Percentiles rank a stretch among this genome's conserved stretches.
These are phyloP conservation scores for Lasiodiplodia sp. DNA, from an alignment of 2,329 filamentous ascomycete genomes.

Conservation along the genomic window DNA sequence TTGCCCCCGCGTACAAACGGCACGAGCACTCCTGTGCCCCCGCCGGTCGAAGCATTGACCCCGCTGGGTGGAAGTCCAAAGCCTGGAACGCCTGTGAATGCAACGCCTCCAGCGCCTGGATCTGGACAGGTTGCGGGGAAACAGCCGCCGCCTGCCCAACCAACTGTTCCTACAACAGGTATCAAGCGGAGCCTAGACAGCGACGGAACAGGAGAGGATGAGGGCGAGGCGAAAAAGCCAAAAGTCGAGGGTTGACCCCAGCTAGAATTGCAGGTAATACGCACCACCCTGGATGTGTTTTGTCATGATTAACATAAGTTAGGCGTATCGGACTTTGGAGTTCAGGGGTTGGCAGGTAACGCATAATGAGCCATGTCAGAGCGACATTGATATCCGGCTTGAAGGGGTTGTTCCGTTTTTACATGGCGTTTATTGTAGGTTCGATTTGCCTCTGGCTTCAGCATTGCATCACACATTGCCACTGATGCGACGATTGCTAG, in stretches of 20 bases:
- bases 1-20: conserved; percentile 16
- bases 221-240: conserved; percentile 20
- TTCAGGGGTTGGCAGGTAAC: conserved; percentile 16
- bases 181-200: conserved; percentile 16
- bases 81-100: conserved; percentile 9
- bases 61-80: conserved; percentile 23
- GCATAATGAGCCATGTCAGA: conserved; percentile 19
- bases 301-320: neutral
- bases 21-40: conserved; percentile 24
- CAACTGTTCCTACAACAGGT: neutral
- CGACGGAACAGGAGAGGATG: neutral
- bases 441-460: neutral
- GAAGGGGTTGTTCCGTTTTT: neutral
- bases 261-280: conserved; percentile 1
- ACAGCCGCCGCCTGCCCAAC: conserved; percentile 7
- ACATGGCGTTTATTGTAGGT: neutral
- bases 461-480: neutral
- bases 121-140: conserved; percentile 6
- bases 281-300: neutral
- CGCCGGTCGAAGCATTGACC: conserved; percentile 29
- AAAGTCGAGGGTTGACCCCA: conserved; percentile 14
- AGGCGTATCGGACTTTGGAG: conserved; percentile 13
- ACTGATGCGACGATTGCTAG: neutral
- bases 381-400: conserved; percentile 21
- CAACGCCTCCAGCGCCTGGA: conserved; percentile 5